phyloP scores from a whole-genome alignment of 768 basidiomycete genomes.

The Boletellus ananas region DNA sequence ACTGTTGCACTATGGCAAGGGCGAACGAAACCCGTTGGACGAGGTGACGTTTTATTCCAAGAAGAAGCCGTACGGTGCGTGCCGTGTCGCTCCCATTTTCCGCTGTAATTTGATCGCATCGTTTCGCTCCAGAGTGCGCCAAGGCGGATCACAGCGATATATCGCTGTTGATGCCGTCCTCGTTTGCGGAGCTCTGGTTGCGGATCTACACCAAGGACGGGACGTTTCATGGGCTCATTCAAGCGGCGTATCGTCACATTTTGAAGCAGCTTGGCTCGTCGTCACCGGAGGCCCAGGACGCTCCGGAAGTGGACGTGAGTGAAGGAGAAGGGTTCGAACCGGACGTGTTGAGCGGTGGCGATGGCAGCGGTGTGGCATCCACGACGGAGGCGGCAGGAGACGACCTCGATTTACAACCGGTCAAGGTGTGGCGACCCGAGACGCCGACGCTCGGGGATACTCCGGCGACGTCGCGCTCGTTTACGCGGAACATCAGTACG shows the following conservation, averaged over 20 bases:
- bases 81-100: background rate
- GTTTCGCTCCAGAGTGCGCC: conserved; percentile 34
- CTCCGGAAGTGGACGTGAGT: too few species aligned
- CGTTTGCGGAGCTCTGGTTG: conserved; percentile 68
- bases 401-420: conserved; percentile 26
- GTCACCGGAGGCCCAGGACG: background rate
- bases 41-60: conserved; percentile 74
- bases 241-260: conserved; percentile 59
- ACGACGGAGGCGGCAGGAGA: background rate
- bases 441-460: background rate
- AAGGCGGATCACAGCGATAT: conserved; percentile 53
- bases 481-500: conserved; percentile 16
- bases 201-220: conserved; percentile 67
- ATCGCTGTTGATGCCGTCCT: conserved; percentile 58
- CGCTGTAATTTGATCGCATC: background rate
- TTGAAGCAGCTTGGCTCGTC: conserved; percentile 22
- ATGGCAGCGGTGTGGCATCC: background rate
- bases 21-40: conserved; percentile 63
- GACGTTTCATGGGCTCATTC: conserved; percentile 55
- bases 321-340: conserved; percentile 15
- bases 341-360: background rate
- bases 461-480: conserved; percentile 31
- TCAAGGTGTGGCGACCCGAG: conserved; percentile 8
- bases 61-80: conserved; percentile 51
- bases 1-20: conserved; percentile 76